phyloP scores from a whole-genome alignment of 352 stramenopile species.

The Globisporangium mamillatum region DNA sequence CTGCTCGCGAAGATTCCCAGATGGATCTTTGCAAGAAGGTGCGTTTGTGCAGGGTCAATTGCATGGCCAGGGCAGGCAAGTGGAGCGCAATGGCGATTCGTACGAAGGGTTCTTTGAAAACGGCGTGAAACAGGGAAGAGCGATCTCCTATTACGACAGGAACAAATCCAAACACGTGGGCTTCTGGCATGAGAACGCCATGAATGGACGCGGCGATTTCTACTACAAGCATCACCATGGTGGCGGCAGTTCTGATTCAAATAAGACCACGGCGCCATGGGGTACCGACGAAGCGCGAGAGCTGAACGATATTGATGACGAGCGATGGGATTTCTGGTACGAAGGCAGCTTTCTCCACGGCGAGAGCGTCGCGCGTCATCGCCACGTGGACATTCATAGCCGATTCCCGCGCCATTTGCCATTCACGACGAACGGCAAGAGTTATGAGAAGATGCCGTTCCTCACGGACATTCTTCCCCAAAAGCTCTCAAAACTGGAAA shows the following conservation, averaged over 20 bases:
- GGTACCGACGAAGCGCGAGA: neutral
- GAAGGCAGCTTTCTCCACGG: conserved; percentile 69
- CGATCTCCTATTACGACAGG: conserved; percentile 34
- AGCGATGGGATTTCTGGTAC: conserved; percentile 65
- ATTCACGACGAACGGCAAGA: conserved; percentile 74
- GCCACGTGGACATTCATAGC: conserved; percentile 48
- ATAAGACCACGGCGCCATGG: neutral
- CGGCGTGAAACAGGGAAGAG: conserved; percentile 44
- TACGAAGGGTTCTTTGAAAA: conserved; percentile 65
- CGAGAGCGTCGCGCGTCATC: conserved; percentile 54
- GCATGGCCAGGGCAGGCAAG: conserved; percentile 36
- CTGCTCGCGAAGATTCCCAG: conserved; percentile 43
- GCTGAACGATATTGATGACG: conserved; percentile 1
- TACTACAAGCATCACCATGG: conserved; percentile 24
- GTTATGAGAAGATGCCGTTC: conserved; percentile 55
- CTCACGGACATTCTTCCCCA: conserved; percentile 36
- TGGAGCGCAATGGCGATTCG: conserved; percentile 43
- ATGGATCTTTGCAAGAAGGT: conserved; percentile 46
- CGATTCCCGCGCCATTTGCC: conserved; percentile 25
- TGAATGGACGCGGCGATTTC: conserved; percentile 59
- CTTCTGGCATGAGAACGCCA: conserved; percentile 66
- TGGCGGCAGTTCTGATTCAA: neutral
- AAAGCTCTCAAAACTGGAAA: conserved; percentile 36
- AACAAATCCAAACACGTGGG: conserved; percentile 44
- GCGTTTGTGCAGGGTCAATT: conserved; percentile 44